Conservation (phyloP, 1,284 basidiomycete species). For the Irpex sp. region DNA sequence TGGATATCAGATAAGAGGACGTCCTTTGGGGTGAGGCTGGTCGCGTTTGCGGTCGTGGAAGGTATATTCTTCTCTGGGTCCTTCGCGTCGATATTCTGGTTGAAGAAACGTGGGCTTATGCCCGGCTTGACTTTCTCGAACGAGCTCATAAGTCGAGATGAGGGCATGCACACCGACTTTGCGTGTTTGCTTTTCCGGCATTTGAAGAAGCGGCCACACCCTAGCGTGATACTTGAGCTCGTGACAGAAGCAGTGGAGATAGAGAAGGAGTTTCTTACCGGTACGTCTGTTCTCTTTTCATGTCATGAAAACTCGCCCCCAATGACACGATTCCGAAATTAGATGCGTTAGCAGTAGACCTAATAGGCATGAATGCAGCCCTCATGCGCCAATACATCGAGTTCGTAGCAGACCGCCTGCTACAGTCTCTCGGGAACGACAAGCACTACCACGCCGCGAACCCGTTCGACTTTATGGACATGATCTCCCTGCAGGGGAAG, state of each 20-base stretch:
- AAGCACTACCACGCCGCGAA: slow-evolving; percentile 77
- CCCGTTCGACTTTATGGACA: slow-evolving; percentile 91
- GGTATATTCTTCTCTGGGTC: slow-evolving; percentile 98
- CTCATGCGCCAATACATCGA: slow-evolving; percentile 96
- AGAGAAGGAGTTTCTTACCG: slow-evolving; percentile 64
- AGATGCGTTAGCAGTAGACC: slow-evolving; percentile 67
- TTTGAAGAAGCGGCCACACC: slow-evolving; percentile 75
- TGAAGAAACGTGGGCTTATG: slow-evolving; percentile 99
- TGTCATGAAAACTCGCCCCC: too few relatives aligned
- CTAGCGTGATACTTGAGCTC: slow-evolving; percentile 65
- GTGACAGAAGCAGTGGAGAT: slow-evolving; percentile 67
- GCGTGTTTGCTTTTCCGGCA: slow-evolving; percentile 94
- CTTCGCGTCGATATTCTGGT: slow-evolving; percentile 95
- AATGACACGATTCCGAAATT: not conserved
- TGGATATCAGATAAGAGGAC: slow-evolving; percentile 89
- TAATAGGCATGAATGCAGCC: slow-evolving; percentile 82
- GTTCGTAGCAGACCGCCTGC: slow-evolving; percentile 91
- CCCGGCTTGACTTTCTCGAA: slow-evolving; percentile 97
- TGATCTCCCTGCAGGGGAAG: slow-evolving; percentile 87
- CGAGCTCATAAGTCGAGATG: slow-evolving; percentile 95
- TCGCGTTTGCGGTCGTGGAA: slow-evolving; percentile 98
- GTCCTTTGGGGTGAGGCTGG: slow-evolving; percentile 86
- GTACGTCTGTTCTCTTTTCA: slow-evolving; percentile 19
- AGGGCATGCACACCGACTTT: slow-evolving; percentile 98
- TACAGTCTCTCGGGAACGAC: slow-evolving; percentile 78